A percentile compares a stretch with the other conserved stretches of the same genome.
These are phyloP conservation scores for Corymbia calophylla DNA, from an alignment of 441 rosid genomes.

Conservation along the genomic window DNA sequence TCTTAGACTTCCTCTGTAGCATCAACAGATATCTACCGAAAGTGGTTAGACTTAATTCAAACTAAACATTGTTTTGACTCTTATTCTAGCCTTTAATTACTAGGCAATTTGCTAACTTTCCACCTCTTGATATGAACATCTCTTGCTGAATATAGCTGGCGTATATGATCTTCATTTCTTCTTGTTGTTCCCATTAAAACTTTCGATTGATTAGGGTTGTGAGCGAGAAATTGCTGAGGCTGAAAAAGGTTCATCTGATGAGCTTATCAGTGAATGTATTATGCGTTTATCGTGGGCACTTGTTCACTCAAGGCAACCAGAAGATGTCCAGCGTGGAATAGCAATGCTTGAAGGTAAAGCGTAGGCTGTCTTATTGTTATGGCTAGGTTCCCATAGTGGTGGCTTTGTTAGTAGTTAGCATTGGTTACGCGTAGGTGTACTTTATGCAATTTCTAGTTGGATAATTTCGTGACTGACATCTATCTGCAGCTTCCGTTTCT, in stretches of 20 bases:
- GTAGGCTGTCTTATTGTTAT: neutral
- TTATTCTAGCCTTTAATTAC: neutral
- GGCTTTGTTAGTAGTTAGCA: neutral
- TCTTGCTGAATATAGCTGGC: neutral
- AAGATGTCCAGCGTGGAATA: slow-evolving; percentile 56
- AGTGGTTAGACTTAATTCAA: neutral
- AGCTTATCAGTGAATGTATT: slow-evolving; percentile 36
- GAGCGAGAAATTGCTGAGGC: slow-evolving; percentile 58
- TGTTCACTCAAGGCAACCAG: slow-evolving; percentile 52
- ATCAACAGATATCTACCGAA: neutral
- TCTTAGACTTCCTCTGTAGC: neutral
- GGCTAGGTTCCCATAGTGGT: neutral
- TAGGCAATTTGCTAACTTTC: neutral
- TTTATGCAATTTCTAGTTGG: neutral
- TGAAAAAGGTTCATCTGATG: slow-evolving; percentile 35
- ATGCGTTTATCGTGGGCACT: slow-evolving; percentile 77
- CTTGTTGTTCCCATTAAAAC: neutral
- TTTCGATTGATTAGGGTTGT: slow-evolving; percentile 38
- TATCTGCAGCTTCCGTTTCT: slow-evolving; percentile 41
- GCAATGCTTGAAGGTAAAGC: slow-evolving; percentile 60
- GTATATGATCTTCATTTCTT: neutral
- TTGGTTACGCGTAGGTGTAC: neutral
- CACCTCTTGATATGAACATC: neutral
- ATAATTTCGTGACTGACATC: neutral
- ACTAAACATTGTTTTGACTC: neutral